phyloP scores from a whole-genome alignment of 495 filamentous ascomycete genomes.

The Penicillium canariense region DNA sequence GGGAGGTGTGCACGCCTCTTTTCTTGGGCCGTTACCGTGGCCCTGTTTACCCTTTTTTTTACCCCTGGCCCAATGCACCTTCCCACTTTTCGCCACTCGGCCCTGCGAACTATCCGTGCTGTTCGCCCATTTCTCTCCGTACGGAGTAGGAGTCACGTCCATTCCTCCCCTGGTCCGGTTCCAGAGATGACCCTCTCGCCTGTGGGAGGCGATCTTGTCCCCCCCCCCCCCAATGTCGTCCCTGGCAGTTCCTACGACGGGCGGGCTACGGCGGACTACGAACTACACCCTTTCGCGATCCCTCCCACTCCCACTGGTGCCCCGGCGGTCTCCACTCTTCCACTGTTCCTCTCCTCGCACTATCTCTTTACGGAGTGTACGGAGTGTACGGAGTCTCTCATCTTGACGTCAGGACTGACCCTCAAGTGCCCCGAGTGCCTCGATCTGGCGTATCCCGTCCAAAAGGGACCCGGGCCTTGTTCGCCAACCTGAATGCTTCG shows the following conservation, averaged over 20 bases:
- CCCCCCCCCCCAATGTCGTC: too few species aligned
- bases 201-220: background rate
- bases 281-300: too few species aligned
- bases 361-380: background rate
- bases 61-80: constrained; percentile 21
- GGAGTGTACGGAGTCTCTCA: background rate
- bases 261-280: too few species aligned
- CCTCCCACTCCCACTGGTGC: background rate
- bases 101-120: background rate
- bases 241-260: too few species aligned
- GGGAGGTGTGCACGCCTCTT: constrained; percentile 2
- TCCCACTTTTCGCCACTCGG: constrained; percentile 7
- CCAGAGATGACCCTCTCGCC: background rate
- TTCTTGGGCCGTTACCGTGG: background rate
- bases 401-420: background rate
- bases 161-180: background rate
- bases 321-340: background rate
- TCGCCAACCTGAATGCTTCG: background rate
- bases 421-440: too few species aligned
- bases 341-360: background rate
- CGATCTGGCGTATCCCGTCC: too few species aligned
- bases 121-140: too few species aligned
- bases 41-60: background rate
- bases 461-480: background rate
- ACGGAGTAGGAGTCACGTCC: too few species aligned